These are phyloP conservation scores for Chlorella sp. DNA, from an alignment of 139 green algal genomes.

Conservation along the genomic window DNA sequence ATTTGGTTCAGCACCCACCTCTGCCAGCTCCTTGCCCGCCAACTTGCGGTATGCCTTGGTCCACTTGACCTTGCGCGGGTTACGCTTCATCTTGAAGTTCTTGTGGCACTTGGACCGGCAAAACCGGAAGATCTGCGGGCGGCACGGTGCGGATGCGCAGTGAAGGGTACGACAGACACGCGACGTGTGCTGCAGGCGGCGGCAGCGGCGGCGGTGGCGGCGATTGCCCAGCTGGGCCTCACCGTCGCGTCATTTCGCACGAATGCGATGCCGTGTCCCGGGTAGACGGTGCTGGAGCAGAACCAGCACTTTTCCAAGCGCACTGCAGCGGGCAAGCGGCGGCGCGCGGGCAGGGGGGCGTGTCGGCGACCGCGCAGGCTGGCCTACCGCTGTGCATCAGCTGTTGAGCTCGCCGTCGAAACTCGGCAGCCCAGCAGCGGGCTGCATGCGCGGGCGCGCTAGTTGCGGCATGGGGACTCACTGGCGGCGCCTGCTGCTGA, in stretches of 20 bases:
- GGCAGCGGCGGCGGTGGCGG: too few species aligned
- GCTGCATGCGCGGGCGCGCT: neutral
- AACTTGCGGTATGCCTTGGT: slow-evolving; percentile 97
- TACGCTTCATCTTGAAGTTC: slow-evolving; percentile 99
- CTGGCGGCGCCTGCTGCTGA: neutral
- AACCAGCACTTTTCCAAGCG: slow-evolving; percentile 99
- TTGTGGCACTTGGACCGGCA: slow-evolving; percentile 99
- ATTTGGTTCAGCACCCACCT: slow-evolving; percentile 65
- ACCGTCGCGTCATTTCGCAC: slow-evolving; percentile 94
- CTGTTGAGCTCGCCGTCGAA: neutral
- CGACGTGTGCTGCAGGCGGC: too few species aligned
- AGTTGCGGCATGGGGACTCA: neutral
- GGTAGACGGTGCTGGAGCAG: slow-evolving; percentile 96
- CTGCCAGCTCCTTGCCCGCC: slow-evolving; percentile 93
- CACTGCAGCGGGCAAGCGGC: slow-evolving; percentile 60
- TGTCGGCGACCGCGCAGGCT: neutral
- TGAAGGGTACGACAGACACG: neutral
- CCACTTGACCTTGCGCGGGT: slow-evolving; percentile 97
- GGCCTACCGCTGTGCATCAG: too few species aligned
- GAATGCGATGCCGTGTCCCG: slow-evolving; percentile 96
- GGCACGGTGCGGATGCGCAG: too few species aligned
- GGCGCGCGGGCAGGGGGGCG: neutral
- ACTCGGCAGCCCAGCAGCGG: neutral
- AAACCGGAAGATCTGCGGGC: slow-evolving; percentile 90
- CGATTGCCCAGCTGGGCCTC: neutral